Conservation (phyloP, 345 rosid species). For the Raphanus raphanistrum region DNA sequence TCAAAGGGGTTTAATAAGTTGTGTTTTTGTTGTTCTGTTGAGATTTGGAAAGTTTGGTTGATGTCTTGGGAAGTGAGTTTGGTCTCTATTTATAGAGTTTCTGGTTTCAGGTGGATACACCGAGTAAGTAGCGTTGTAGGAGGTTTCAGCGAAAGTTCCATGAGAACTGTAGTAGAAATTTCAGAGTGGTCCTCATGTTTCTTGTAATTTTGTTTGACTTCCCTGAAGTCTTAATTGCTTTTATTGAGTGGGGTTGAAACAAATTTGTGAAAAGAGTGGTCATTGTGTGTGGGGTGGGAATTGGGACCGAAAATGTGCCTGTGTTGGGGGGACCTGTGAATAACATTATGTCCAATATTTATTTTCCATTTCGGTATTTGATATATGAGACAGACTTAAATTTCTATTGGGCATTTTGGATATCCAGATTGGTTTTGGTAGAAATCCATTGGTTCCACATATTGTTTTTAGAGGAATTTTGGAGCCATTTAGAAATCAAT, state of each 20-base stretch:
- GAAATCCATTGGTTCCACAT: not conserved
- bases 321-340: not conserved
- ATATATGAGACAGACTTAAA: not conserved
- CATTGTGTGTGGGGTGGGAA: slow-evolving; percentile 9
- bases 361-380: not conserved
- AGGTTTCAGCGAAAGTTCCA: slow-evolving; percentile 20
- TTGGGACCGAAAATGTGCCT: not conserved
- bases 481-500: not conserved
- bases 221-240: not conserved
- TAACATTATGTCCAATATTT: not conserved
- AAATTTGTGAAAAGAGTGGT: slow-evolving; percentile 18
- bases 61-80: no score
- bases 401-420: not conserved
- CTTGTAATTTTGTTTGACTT: slow-evolving; percentile 10
- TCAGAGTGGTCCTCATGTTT: slow-evolving; percentile 18
- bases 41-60: slow-evolving; percentile 7
- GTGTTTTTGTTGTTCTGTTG: not conserved
- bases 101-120: slow-evolving; percentile 15
- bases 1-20: not conserved
- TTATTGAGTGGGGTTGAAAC: not conserved
- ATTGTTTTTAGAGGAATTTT: not conserved
- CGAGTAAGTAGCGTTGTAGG: slow-evolving; percentile 28
- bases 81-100: slow-evolving; percentile 12
- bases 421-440: not conserved
- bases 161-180: not conserved